Evolutionary conservation across 495 filamentous ascomycete species (phyloP).

Genomic region (Pseudevernia furfuracea): DNA sequence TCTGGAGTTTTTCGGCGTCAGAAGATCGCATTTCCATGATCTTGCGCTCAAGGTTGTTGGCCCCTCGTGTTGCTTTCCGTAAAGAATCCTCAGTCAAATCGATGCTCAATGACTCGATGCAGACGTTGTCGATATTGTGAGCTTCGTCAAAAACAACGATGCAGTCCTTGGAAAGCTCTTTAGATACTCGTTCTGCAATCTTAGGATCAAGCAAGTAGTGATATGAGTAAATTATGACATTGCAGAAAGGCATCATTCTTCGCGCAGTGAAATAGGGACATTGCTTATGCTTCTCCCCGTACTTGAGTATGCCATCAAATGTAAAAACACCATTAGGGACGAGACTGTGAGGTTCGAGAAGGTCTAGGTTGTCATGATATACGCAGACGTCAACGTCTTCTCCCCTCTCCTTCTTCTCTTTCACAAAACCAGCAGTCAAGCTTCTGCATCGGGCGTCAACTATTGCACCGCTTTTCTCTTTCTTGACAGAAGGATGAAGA

Average conservation of each 20-base stretch:
- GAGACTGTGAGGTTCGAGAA: constrained; percentile 88
- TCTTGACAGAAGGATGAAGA: constrained; percentile 87
- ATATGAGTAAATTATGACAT: constrained; percentile 99
- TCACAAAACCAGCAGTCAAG: constrained; percentile 92
- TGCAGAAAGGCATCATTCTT: constrained; percentile 98
- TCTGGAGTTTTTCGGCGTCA: constrained; percentile 86
- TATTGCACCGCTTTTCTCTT: constrained; percentile 87
- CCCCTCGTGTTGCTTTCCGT: constrained; percentile 78
- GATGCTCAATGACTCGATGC: constrained; percentile 94
- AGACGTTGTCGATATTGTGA: constrained; percentile 99
- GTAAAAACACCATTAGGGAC: constrained; percentile 94
- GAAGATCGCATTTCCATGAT: constrained; percentile 88
- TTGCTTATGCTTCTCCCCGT: constrained; percentile 91
- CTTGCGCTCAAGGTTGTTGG: constrained; percentile 79
- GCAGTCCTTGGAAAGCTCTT: constrained; percentile 93
- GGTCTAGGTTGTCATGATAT: constrained; percentile 95
- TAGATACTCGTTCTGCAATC: constrained; percentile 93
- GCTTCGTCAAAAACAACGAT: constrained; percentile 99
- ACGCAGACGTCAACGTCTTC: constrained; percentile 91
- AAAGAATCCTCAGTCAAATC: constrained; percentile 93
- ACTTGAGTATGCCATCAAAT: constrained; percentile 75
- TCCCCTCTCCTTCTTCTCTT: constrained; percentile 89
- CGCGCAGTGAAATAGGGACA: constrained; percentile 95
- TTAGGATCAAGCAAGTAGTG: constrained; percentile 98
- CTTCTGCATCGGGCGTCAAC: constrained; percentile 94